Conservation (phyloP, 768 basidiomycete genomes). For the Nidularia pulvinata region DNA sequence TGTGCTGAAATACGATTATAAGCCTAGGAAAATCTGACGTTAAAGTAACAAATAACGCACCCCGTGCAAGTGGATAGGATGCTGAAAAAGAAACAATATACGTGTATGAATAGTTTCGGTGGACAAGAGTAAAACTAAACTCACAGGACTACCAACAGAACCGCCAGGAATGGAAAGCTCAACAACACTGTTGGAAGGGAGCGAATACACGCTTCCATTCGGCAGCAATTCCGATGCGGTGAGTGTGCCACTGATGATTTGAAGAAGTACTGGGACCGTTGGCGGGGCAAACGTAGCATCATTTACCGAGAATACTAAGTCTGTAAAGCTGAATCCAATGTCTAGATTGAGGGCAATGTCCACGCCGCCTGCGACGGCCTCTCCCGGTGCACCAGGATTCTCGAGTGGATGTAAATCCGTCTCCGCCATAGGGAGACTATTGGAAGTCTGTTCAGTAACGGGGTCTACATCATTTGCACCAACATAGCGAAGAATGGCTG, state of each 20-base stretch:
- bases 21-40: neutral
- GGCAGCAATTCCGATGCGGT: conserved; percentile 25
- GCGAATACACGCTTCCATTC: conserved; percentile 24
- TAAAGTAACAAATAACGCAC: conserved; percentile 14
- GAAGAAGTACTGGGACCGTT: conserved; percentile 27
- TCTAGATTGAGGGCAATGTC: conserved; percentile 19
- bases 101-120: conserved; percentile 27
- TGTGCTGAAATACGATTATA: conserved; percentile 31
- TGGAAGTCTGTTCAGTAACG: conserved; percentile 10
- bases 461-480: conserved; percentile 28
- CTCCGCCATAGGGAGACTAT: conserved; percentile 22
- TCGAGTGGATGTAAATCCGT: conserved; percentile 16
- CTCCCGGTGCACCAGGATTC: conserved; percentile 20
- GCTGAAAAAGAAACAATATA: conserved; percentile 9
- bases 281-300: conserved; percentile 25
- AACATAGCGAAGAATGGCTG: conserved; percentile 37
- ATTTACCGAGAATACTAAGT: conserved; percentile 24
- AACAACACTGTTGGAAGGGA: conserved; percentile 31
- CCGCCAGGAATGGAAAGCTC: conserved; percentile 35
- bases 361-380: conserved; percentile 21
- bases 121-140: neutral
- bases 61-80: conserved; percentile 37
- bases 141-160: conserved; percentile 12
- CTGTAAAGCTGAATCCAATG: conserved; percentile 4
- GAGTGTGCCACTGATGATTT: conserved; percentile 26